Conservation (phyloP, 2,329 filamentous ascomycete species). For the Penicillium verrucosum region DNA sequence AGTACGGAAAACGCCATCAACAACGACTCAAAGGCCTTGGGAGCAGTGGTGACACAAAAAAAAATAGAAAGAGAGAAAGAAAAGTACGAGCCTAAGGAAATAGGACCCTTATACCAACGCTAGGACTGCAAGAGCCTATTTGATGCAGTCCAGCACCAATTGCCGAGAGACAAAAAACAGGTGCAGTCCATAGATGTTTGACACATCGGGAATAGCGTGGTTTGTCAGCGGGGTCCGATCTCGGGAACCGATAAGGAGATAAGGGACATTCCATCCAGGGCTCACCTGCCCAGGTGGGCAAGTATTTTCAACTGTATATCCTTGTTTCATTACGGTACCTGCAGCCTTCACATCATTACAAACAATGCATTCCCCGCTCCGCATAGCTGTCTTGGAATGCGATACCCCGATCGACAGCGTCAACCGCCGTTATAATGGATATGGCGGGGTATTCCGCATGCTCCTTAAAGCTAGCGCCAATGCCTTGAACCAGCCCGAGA, state of each 20-base stretch:
- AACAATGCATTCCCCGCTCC: conserved; percentile 52
- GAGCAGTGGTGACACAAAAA: neutral
- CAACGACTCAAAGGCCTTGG: neutral
- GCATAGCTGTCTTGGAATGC: conserved; percentile 84
- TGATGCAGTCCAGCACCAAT: neutral
- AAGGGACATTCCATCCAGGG: neutral
- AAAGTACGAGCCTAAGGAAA: neutral
- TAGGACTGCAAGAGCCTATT: neutral
- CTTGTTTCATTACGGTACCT: neutral
- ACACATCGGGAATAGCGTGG: neutral
- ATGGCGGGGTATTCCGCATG: conserved; percentile 66
- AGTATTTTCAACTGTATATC: neutral
- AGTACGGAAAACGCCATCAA: neutral
- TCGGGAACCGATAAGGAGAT: neutral
- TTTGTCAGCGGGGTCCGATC: neutral
- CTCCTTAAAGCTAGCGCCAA: conserved; percentile 57
- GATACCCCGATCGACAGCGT: conserved; percentile 70
- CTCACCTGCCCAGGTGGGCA: neutral
- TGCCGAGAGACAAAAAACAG: neutral
- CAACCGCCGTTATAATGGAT: conserved; percentile 64
- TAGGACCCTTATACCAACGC: neutral
- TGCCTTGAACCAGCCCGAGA: conserved; percentile 38
- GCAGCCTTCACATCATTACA: neutral
- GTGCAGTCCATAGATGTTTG: neutral
- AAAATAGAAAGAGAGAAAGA: no score